Evolutionary conservation across 2,329 filamentous ascomycete genomes (phyloP), one percentile per base, ranked within the genome.

Genomic region (Sphaerulina musiva): DNA sequence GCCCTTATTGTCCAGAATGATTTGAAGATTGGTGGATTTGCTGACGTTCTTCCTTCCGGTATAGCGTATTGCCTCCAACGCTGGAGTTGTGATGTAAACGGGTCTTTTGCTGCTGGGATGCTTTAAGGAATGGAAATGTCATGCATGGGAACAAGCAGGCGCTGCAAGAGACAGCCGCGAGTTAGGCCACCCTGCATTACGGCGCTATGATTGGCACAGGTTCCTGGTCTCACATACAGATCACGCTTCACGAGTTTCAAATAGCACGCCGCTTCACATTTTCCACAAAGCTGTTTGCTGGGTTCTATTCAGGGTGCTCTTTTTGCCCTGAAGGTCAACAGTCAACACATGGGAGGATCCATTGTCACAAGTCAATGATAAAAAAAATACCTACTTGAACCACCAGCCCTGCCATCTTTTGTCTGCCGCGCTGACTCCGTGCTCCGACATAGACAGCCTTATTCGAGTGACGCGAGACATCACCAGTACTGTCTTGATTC

Each of bases 41-140:
- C 46, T 48, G 46, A 48, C 46, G 26, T 41, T 14, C 17, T 39
- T 4, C 3, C 29, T 4, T 29, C 20, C 20, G 20, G n/a, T 34
- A 29, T 66, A 92, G 87, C 92, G 92, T 96, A 97, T 97, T 79
- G 93, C 93, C 77, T 90, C 85, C 84, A 98, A 98, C 88, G 95
- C 92, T 61, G 93, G 93, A 85, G 93, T 98, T 74, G 93, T 98
- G 76, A 98, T 98, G 93, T 98, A 89, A 95, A 55, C 26, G 48
- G 17, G 48, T 51, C 48, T 49, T 47, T 42, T 51, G 51, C 39
- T 57, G 48, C 45, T 29, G 43, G 46, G 48, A 55, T 53, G 45
- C 45, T 38, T 17, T 29, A 51, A 38, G 46, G 46, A 54, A 49
- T 53, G 49, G 48, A 51, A 39, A 54, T 48, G 58, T 57, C 38